Percentiles rank a stretch among this genome's conserved stretches.
These are phyloP conservation scores for Emmonsiellopsis sp. DNA, from an alignment of 2,329 filamentous ascomycete species.

Conservation along the genomic window DNA sequence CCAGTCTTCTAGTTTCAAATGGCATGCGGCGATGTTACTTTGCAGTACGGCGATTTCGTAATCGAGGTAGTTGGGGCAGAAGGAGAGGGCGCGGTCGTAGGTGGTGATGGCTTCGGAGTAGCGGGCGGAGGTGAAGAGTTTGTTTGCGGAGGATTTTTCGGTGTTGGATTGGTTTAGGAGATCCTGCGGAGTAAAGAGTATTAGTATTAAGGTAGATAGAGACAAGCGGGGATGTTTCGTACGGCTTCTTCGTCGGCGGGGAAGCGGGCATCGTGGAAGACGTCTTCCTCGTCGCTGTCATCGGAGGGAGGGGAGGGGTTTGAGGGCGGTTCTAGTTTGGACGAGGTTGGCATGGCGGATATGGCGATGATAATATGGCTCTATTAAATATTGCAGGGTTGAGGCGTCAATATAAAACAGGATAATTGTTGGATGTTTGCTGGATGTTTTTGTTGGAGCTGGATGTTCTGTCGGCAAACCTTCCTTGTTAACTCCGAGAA, in stretches of 20 bases:
- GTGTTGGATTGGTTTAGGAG: slow-evolving; percentile 62
- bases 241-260: slow-evolving; percentile 39
- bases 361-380: neutral
- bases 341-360: neutral
- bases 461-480: neutral
- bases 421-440: neutral
- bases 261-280: slow-evolving; percentile 36
- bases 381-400: too few relatives aligned
- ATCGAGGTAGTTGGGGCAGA: slow-evolving; percentile 74
- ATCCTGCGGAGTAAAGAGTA: slow-evolving; percentile 33
- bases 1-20: slow-evolving; percentile 78
- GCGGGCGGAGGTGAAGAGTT: slow-evolving; percentile 61
- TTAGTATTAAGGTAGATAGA: neutral
- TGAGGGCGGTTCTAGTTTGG: neutral
- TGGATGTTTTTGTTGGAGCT: neutral
- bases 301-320: slow-evolving; percentile 15
- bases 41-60: slow-evolving; percentile 81
- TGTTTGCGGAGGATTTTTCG: slow-evolving; percentile 68
- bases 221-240: slow-evolving; percentile 11
- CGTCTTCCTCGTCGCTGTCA: slow-evolving; percentile 27
- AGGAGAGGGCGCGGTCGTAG: slow-evolving; percentile 70
- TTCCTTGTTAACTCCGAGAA: neutral
- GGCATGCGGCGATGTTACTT: slow-evolving; percentile 82
- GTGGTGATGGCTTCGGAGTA: slow-evolving; percentile 70
- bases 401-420: too few relatives aligned